Base-by-base conservation (phyloP, 202 grass and related monocot species). In the Alloteropsis angusta region DNA sequence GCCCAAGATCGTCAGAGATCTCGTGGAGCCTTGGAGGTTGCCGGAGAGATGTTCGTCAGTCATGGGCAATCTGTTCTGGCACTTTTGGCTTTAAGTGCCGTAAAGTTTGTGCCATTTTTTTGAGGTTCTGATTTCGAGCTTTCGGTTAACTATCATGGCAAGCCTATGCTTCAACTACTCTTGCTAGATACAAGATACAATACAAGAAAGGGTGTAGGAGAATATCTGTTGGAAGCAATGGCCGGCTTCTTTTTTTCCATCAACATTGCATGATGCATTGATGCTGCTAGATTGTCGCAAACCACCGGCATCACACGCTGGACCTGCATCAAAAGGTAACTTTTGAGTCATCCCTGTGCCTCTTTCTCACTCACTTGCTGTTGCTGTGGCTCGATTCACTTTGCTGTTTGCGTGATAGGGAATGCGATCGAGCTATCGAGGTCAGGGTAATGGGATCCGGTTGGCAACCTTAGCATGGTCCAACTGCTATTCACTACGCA, bases 301-400 rank as follows among this genome's bases (percentile, higher is more conserved):
- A 64, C 70, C 84, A 81, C 65, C 78, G 44, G 44, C 46, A 71
- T 77, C 78, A 18, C 78, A 56, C 61, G 64, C 78, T 63, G 57
- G 43, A 76, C 45, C 18, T 36, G 46, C 75, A 54, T 55, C 76
- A 57, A 67, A 80, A 79, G 76, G 41, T 9, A 15, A 18, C 83
- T 72, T 85, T 74, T 30, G 76, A 72, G 46, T 52, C 74, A 71
- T 42, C 9, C 17, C 25, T 44, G 22, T 49, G n/a, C 28, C 46
- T 63, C 65, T 60, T 8, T 7, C 25, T 30, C 28, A 30, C 25
- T 30, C 28, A 30, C 28, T 13, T 60, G 77, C 60, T 68, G 71
- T 13, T 60, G 77, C 60, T 68, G 71, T 13, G 38, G 75, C 37
- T 71, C 35, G n/a, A 9, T 45, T 76, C 17, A 48, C 52, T 76